Conservation (phyloP, 306 rosid species). For the Trifolium repens region DNA sequence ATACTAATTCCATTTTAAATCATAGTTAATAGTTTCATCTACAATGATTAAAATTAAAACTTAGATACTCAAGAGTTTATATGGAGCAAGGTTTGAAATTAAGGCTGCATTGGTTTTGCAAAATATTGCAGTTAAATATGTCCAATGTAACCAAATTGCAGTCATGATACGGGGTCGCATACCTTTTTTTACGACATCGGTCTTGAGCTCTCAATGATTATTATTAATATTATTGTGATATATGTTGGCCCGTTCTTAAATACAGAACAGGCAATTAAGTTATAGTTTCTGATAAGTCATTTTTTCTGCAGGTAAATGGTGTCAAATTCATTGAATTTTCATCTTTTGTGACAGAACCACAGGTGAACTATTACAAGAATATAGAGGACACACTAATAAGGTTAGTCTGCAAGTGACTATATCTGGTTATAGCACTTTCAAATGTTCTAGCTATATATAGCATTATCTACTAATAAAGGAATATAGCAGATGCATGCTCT, state of each 20-base stretch:
- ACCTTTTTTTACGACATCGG: neutral
- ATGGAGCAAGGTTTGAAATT: neutral
- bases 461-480: neutral
- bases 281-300: constrained; percentile 4
- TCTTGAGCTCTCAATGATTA: constrained; percentile 28
- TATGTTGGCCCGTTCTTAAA: constrained; percentile 3
- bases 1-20: neutral
- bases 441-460: neutral
- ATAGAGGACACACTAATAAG: constrained; percentile 85
- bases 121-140: neutral
- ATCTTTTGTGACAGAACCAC: constrained; percentile 67
- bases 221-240: neutral
- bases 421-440: neutral
- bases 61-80: neutral
- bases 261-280: neutral
- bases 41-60: neutral
- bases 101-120: neutral
- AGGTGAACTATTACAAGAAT: constrained; percentile 85
- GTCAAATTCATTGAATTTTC: constrained; percentile 80
- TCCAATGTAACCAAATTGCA: neutral
- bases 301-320: constrained; percentile 67
- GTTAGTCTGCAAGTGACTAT: constrained; percentile 53
- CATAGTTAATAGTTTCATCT: neutral
- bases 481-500: neutral
- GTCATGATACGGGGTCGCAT: neutral